Evolutionary conservation across 306 rosid species (phyloP), one percentile per base, ranked within the genome.

Genomic region (Castanopsis chinensis): DNA sequence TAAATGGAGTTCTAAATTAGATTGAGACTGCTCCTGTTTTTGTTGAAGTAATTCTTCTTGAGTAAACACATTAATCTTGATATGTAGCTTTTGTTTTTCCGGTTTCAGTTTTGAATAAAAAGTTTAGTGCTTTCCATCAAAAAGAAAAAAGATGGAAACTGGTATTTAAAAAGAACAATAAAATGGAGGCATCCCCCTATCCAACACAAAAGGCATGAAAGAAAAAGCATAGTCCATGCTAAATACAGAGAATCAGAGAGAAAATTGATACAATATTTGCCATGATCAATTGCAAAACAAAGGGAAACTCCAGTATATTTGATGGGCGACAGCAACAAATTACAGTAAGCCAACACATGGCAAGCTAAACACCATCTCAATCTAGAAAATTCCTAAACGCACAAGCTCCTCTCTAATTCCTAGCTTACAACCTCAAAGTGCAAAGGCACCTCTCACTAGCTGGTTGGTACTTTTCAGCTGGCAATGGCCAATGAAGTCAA

Each of bases 401-500:
- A n/a, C 63, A 73, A 60, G 14, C 19, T 33, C 63, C 32, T 59
- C 30, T 21, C 57, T 49, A 72, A 60, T 20, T 32, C 63, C 71
- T 18, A 68, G 28, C 23, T 21, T 53, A 18, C 71, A 60, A 4
- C 69, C 76, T 19, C 55, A 60, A 32, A 43, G 57, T 70, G 74
- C 57, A 70, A 70, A 57, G 56, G 55, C 51, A 18, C 55, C 74
- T 67, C 54, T 60, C 37, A 13, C 65, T 27, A 57, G 21, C 56
- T 75, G 19, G 33, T 55, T 70, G 55, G 53, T 69, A 79, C 78
- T 72, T 80, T 63, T 30, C 75, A 33, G 63, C 80, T 18, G 57
- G 59, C 78, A 73, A 60, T 12, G 18, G 3, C 79, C 79, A 83
- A 28, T 1, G 14, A n/a, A 18, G 69, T 25, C 69, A 60, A 33